Evolutionary conservation across 352 stramenopile species (phyloP).

Genomic region (Phytophthora sojae): DNA sequence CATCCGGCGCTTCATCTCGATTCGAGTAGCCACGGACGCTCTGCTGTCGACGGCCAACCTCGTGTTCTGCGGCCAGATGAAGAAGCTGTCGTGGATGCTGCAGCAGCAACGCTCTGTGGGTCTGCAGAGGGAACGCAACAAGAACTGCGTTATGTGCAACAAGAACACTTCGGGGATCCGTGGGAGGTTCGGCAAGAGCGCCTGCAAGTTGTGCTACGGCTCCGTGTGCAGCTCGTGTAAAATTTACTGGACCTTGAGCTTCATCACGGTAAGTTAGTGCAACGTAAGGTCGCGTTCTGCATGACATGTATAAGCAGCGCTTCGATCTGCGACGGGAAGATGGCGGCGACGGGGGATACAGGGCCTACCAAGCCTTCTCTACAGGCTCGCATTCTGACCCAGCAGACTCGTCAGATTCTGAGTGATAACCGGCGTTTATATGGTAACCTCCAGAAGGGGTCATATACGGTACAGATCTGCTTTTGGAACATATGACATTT

Average conservation of each 20-base stretch:
- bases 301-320: conserved; percentile 26
- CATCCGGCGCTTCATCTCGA: not conserved
- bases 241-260: conserved; percentile 31
- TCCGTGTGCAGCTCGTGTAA: conserved; percentile 28
- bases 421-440: no score
- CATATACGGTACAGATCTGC: no score
- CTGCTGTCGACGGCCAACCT: conserved; percentile 30
- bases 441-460: no score
- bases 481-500: no score
- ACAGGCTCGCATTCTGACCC: not conserved
- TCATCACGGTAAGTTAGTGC: conserved; percentile 22
- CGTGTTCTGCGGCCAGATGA: conserved; percentile 38
- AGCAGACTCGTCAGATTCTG: no score
- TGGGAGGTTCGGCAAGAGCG: conserved; percentile 22
- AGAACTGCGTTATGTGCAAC: conserved; percentile 16
- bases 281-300: conserved; percentile 39
- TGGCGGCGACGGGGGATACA: conserved; percentile 3
- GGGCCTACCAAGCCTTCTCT: not conserved
- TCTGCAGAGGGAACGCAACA: conserved; percentile 10
- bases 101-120: conserved; percentile 16
- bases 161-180: conserved; percentile 14
- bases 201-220: conserved; percentile 29
- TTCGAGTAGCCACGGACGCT: not conserved
- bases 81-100: conserved; percentile 32
- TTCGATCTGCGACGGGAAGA: conserved; percentile 11